Conservation (phyloP, 306 rosid genomes). For the Malus orientalis region DNA sequence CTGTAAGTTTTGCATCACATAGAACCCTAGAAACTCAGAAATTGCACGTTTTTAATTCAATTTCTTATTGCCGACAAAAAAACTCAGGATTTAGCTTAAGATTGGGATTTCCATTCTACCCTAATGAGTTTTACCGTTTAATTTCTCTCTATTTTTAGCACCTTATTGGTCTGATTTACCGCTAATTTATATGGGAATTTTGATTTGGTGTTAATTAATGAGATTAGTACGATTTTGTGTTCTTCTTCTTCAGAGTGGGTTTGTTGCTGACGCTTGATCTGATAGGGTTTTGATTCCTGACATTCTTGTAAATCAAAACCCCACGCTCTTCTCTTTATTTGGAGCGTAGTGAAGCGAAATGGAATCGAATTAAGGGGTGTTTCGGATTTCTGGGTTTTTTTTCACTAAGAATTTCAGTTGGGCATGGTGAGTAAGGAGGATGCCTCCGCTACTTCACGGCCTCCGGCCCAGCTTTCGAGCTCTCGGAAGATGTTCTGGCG, state of each 20-base stretch:
- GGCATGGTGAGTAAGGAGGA: constrained; percentile 90
- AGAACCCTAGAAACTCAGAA: constrained; percentile 21
- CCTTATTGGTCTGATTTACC: not conserved
- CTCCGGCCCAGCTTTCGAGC: constrained; percentile 44
- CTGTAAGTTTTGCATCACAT: not conserved
- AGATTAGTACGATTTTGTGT: not conserved
- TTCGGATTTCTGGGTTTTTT: constrained; percentile 7
- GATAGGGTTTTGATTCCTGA: constrained; percentile 22
- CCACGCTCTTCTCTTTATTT: constrained; percentile 3
- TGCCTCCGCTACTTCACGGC: constrained; percentile 31
- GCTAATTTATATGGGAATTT: not conserved
- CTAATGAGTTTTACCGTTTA: not conserved
- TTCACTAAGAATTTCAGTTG: constrained; percentile 16
- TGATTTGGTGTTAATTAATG: not conserved
- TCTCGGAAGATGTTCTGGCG: constrained; percentile 76
- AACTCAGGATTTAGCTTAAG: not conserved
- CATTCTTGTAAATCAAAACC: constrained; percentile 16
- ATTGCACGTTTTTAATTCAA: not conserved
- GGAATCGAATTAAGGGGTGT: constrained; percentile 17
- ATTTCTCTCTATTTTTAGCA: not conserved
- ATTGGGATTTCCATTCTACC: not conserved
- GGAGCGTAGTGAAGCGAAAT: constrained; percentile 15
- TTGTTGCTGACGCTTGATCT: constrained; percentile 38
- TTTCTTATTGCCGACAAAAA: not conserved
- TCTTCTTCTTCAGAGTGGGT: constrained; percentile 7